Conservation (phyloP, 805 yeast genomes). For the Maudiozyma bulderi region DNA sequence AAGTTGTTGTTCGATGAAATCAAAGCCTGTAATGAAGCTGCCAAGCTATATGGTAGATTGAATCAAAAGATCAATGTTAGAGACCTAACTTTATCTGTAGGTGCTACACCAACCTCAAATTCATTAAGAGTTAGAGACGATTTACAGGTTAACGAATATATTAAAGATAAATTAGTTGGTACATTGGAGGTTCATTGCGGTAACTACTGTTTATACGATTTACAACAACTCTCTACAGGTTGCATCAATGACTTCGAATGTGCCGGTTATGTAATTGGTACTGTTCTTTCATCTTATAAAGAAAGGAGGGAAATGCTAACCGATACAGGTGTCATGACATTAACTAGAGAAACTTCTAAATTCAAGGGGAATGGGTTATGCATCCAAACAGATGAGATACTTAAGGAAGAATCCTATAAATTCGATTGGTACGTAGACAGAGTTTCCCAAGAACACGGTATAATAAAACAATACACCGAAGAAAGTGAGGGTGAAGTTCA, state of each 20-base stretch:
- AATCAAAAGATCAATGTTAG: conserved; percentile 26
- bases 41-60: conserved; percentile 21
- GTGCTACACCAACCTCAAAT: conserved; percentile 77
- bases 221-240: conserved; percentile 68
- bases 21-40: conserved; percentile 46
- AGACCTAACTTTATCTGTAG: conserved; percentile 51
- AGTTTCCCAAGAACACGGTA: conserved; percentile 74
- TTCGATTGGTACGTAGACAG: conserved; percentile 54
- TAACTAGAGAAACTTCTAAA: conserved; percentile 55
- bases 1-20: conserved; percentile 46
- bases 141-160: conserved; percentile 4
- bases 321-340: conserved; percentile 64
- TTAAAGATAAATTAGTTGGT: conserved; percentile 28
- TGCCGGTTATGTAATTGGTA: conserved; percentile 46
- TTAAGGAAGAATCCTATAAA: conserved; percentile 34
- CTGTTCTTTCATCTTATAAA: conserved; percentile 51
- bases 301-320: conserved; percentile 46
- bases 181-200: conserved; percentile 72
- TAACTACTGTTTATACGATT: conserved; percentile 61
- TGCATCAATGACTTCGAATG: conserved; percentile 39
- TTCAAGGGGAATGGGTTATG: conserved; percentile 48
- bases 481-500: conserved; percentile 4
- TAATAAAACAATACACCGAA: conserved; percentile 40
- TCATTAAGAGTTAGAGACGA: conserved; percentile 29
- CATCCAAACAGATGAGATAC: conserved; percentile 19